Evolutionary conservation across 106 monocot genomes (phyloP).

Genomic region (Triglochin maritima): DNA sequence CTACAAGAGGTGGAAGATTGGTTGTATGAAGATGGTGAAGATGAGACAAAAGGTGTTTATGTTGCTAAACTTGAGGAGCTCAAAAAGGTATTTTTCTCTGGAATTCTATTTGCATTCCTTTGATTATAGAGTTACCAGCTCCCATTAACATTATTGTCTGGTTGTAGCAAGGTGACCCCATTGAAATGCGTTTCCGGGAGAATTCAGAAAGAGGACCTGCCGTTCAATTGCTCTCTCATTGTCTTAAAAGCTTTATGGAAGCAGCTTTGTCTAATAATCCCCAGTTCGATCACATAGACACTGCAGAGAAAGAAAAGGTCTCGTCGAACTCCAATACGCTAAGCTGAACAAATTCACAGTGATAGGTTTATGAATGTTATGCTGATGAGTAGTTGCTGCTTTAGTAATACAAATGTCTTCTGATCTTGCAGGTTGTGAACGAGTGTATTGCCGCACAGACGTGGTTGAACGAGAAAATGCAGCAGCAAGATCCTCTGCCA

Average conservation of each 20-base stretch:
- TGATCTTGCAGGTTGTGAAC: slow-evolving; percentile 44
- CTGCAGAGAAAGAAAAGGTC: slow-evolving; percentile 90
- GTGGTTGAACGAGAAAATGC: slow-evolving; percentile 70
- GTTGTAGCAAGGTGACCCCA: slow-evolving; percentile 71
- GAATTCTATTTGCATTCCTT: background rate
- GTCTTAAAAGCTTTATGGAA: slow-evolving; percentile 69
- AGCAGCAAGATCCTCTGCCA: slow-evolving; percentile 70
- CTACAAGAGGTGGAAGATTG: slow-evolving; percentile 89
- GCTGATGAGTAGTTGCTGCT: background rate
- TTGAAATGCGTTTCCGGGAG: slow-evolving; percentile 73
- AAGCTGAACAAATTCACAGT: background rate
- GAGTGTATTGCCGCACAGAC: slow-evolving; percentile 61
- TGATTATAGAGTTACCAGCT: background rate
- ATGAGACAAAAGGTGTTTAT: slow-evolving; percentile 89
- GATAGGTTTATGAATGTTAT: background rate
- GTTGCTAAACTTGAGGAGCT: slow-evolving; percentile 83
- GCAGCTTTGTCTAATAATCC: slow-evolving; percentile 75
- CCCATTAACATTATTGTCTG: background rate
- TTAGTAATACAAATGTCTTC: background rate
- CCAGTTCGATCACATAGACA: slow-evolving; percentile 88
- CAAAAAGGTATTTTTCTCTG: slow-evolving; percentile 41
- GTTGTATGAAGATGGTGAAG: slow-evolving; percentile 94
- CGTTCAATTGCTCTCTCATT: slow-evolving; percentile 49
- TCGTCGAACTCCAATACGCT: background rate
- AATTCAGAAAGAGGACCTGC: slow-evolving; percentile 52